A percentile compares a stretch with the other conserved stretches of the same genome.
These are phyloP conservation scores for Leccinum pallidistipes DNA, from an alignment of 1,284 basidiomycete species.

Conservation along the genomic window DNA sequence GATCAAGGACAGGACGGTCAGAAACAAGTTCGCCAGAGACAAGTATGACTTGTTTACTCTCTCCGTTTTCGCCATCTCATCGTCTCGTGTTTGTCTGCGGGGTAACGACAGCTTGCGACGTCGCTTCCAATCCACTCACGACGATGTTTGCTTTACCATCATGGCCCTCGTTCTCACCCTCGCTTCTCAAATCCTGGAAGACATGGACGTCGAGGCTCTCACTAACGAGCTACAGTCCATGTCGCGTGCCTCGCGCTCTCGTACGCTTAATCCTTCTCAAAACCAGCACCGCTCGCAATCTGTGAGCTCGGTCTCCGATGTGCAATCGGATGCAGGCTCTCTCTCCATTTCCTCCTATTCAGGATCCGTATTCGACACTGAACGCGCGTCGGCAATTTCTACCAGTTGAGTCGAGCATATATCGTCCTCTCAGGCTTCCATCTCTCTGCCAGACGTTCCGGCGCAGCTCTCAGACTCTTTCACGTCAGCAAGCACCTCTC, in stretches of 20 bases:
- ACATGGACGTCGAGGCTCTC: constrained; percentile 82
- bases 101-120: constrained; percentile 57
- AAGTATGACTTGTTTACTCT: constrained; percentile 52
- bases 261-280: constrained; percentile 18
- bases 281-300: constrained; percentile 33
- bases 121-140: constrained; percentile 80
- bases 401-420: constrained; percentile 57
- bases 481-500: constrained; percentile 38
- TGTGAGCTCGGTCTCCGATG: constrained; percentile 42
- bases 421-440: constrained; percentile 20
- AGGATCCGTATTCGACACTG: constrained; percentile 27
- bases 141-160: constrained; percentile 81
- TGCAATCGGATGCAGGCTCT: constrained; percentile 53
- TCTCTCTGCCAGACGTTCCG: constrained; percentile 6
- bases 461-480: constrained; percentile 41
- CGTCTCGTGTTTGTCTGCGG: constrained; percentile 11
- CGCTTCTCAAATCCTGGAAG: constrained; percentile 66
- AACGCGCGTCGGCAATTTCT: constrained; percentile 35
- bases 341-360: constrained; percentile 38
- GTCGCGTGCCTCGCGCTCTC: constrained; percentile 27
- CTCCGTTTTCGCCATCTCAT: constrained; percentile 2
- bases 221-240: constrained; percentile 63
- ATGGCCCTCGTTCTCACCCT: constrained; percentile 81
- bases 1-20: constrained; percentile 63
- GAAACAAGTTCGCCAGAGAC: constrained; percentile 68